These are phyloP conservation scores for Salvia sclarea DNA, from an alignment of 305 asterid genomes.

Conservation along the genomic window DNA sequence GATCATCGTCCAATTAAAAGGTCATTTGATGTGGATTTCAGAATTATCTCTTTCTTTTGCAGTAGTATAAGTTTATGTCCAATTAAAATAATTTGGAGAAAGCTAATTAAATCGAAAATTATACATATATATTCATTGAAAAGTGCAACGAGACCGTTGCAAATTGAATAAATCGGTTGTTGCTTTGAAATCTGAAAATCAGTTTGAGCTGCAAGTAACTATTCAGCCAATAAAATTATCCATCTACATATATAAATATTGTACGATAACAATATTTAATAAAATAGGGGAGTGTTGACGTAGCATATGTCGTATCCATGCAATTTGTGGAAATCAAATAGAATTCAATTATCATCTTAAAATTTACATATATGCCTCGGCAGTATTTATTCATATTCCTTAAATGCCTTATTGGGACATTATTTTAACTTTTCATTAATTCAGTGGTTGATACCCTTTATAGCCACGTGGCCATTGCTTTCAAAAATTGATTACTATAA, in stretches of 20 bases:
- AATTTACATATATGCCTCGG: too few species aligned
- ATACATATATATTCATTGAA: background rate
- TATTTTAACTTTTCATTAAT: constrained; percentile 22
- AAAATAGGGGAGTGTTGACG: background rate
- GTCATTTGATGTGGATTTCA: too few species aligned
- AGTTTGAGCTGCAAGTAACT: background rate
- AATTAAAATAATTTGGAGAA: too few species aligned
- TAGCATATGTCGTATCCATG: background rate
- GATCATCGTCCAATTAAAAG: background rate
- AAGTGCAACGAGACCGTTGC: constrained; percentile 7
- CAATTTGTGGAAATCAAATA: too few species aligned
- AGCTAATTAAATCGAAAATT: too few species aligned
- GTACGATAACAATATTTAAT: background rate
- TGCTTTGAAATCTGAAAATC: constrained; percentile 6
- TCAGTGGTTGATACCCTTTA: constrained; percentile 32
- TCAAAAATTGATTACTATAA: constrained; percentile 11
- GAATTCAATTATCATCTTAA: too few species aligned
- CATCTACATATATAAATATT: background rate
- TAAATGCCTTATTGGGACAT: constrained; percentile 15
- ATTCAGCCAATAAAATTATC: background rate
- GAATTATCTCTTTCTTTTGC: too few species aligned
- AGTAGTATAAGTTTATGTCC: too few species aligned
- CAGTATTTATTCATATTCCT: constrained; percentile 2
- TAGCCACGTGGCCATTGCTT: constrained; percentile 32
- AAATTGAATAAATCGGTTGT: constrained; percentile 22